phyloP scores from a whole-genome alignment of 164 flowering plant genomes.

The Vitis amurensis region DNA sequence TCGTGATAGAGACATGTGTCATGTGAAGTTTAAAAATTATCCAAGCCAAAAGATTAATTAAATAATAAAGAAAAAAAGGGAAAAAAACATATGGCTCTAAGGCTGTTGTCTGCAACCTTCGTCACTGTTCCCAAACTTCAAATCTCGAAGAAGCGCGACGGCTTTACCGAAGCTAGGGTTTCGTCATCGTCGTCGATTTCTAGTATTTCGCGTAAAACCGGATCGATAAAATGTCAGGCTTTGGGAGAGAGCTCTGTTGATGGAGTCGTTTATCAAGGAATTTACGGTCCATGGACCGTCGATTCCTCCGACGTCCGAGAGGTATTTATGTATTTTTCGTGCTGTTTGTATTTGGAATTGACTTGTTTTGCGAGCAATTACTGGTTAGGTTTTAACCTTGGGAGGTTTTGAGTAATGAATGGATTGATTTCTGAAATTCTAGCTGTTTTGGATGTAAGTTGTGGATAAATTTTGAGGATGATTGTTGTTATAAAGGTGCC shows the following conservation, averaged over 20 bases:
- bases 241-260: slow-evolving; percentile 39
- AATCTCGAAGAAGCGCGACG: background rate
- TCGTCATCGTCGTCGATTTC: background rate
- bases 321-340: slow-evolving; percentile 29
- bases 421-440: no score
- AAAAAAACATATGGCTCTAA: background rate
- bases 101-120: background rate
- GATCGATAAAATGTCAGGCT: slow-evolving; percentile 41
- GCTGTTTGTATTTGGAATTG: no score
- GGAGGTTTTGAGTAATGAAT: no score
- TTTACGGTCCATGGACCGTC: slow-evolving; percentile 87
- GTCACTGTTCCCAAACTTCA: background rate
- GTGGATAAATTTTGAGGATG: no score
- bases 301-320: slow-evolving; percentile 80
- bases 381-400: no score
- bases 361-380: no score
- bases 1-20: no score
- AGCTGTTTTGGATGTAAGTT: no score
- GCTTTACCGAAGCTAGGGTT: background rate
- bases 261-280: slow-evolving; percentile 62
- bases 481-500: no score
- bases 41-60: no score
- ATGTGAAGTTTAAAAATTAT: no score
- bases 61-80: no score
- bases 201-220: background rate